Percentiles rank a stretch among this genome's conserved stretches.
These are phyloP conservation scores for Pseudozyma sp. DNA, from an alignment of 1,284 basidiomycete genomes.

Conservation along the genomic window DNA sequence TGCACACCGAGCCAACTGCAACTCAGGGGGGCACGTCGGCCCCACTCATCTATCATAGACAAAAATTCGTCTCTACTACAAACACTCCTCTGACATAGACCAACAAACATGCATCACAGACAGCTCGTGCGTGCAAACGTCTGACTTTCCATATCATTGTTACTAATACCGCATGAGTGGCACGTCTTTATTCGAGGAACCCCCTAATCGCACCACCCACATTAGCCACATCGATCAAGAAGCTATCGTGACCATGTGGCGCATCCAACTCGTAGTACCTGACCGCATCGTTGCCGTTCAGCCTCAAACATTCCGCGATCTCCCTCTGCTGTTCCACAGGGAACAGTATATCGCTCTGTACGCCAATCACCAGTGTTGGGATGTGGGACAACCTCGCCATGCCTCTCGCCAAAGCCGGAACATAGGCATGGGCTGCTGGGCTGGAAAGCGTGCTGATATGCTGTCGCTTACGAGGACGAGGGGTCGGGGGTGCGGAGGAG, in stretches of 20 bases:
- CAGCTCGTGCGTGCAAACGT: too few species aligned
- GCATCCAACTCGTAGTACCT: conserved; percentile 97
- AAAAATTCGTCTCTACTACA: conserved; percentile 26
- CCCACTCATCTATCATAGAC: conserved; percentile 38
- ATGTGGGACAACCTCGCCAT: conserved; percentile 81
- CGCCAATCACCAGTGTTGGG: conserved; percentile 89
- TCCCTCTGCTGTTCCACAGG: conserved; percentile 97
- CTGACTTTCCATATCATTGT: neutral
- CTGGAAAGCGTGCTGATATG: conserved; percentile 74
- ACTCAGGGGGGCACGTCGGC: neutral
- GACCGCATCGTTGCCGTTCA: conserved; percentile 82
- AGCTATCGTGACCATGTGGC: conserved; percentile 95
- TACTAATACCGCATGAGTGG: neutral
- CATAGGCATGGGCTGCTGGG: conserved; percentile 74
- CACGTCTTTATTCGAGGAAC: conserved; percentile 72
- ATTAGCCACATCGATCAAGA: conserved; percentile 84
- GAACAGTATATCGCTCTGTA: conserved; percentile 96
- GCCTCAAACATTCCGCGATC: conserved; percentile 88
- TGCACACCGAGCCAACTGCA: neutral
- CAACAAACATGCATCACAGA: neutral
- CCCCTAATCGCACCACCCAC: conserved; percentile 83
- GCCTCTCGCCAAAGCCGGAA: conserved; percentile 85
- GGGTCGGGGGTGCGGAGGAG: conserved; percentile 22
- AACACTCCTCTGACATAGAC: neutral
- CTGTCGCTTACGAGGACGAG: conserved; percentile 68